Percentiles rank a stretch among this genome's conserved stretches.
Evolutionary conservation across 352 stramenopile species (phyloP).

Genomic region (Ophiocytium majus): DNA sequence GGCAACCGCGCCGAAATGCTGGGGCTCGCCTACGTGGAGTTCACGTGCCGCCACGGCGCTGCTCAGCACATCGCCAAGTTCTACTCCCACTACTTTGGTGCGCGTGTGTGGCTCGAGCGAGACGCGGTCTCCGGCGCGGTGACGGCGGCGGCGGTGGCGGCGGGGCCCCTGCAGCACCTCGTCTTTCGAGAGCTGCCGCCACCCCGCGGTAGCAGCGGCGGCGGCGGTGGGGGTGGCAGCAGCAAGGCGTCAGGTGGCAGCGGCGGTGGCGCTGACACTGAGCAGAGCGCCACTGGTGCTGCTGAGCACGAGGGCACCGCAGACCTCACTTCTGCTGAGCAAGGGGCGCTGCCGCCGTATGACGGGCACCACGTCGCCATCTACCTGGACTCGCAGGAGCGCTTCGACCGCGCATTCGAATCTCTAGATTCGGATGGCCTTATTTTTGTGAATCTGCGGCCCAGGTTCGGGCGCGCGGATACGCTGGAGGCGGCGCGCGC

Average conservation of each 20-base stretch:
- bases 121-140: no score
- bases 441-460: conserved; percentile 40
- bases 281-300: background rate
- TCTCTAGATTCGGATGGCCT: conserved; percentile 28
- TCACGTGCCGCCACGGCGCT: conserved; percentile 26
- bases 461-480: conserved; percentile 40
- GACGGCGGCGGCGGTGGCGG: no score
- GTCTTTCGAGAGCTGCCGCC: no score
- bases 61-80: conserved; percentile 38
- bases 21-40: conserved; percentile 36
- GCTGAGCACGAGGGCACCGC: background rate
- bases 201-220: no score
- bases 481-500: conserved; percentile 48
- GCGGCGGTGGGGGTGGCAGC: no score
- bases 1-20: conserved; percentile 16
- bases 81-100: conserved; percentile 37
- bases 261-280: no score
- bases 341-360: conserved; percentile 28
- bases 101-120: no score
- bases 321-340: conserved; percentile 12
- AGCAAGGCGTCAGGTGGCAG: no score
- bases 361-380: conserved; percentile 51
- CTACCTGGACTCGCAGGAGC: conserved; percentile 31
- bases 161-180: no score
- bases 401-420: conserved; percentile 35